These are phyloP conservation scores for Monosporascus sp. DNA, from an alignment of 2,329 filamentous ascomycete genomes.

Conservation along the genomic window DNA sequence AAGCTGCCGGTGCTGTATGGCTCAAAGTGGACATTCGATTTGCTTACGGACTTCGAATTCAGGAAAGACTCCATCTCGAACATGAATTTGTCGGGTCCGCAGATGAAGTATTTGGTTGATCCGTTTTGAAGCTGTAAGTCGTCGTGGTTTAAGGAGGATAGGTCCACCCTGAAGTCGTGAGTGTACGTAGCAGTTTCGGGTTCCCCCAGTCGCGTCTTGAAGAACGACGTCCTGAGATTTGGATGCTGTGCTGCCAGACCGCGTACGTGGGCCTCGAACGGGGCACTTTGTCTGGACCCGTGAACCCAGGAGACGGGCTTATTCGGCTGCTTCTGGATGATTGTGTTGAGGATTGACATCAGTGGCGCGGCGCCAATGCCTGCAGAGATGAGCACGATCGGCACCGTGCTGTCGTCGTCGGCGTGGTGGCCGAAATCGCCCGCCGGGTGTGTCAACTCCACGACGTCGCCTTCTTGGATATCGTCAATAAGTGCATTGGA, in stretches of 20 bases:
- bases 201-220: constrained; percentile 43
- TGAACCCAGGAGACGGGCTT: constrained; percentile 56
- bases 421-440: constrained; percentile 56
- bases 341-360: constrained; percentile 54
- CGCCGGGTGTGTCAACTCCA: constrained; percentile 62
- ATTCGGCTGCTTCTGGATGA: constrained; percentile 37
- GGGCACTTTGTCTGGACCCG: constrained; percentile 45
- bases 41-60: constrained; percentile 32
- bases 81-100: constrained; percentile 52
- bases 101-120: constrained; percentile 48
- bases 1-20: constrained; percentile 42
- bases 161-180: constrained; percentile 41
- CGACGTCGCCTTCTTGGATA: constrained; percentile 53
- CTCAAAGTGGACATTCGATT: constrained; percentile 38
- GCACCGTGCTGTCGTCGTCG: constrained; percentile 33
- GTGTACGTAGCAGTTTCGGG: constrained; percentile 42
- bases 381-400: constrained; percentile 57
- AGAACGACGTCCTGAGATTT: constrained; percentile 39
- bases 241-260: constrained; percentile 32
- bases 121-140: constrained; percentile 41
- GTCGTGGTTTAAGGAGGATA: constrained; percentile 36
- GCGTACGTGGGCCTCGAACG: constrained; percentile 50
- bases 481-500: constrained; percentile 64
- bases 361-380: constrained; percentile 57
- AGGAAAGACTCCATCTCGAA: constrained; percentile 42